These are phyloP conservation scores for Agaricus sinodeliciosus DNA, from an alignment of 768 basidiomycete species.

Conservation along the genomic window DNA sequence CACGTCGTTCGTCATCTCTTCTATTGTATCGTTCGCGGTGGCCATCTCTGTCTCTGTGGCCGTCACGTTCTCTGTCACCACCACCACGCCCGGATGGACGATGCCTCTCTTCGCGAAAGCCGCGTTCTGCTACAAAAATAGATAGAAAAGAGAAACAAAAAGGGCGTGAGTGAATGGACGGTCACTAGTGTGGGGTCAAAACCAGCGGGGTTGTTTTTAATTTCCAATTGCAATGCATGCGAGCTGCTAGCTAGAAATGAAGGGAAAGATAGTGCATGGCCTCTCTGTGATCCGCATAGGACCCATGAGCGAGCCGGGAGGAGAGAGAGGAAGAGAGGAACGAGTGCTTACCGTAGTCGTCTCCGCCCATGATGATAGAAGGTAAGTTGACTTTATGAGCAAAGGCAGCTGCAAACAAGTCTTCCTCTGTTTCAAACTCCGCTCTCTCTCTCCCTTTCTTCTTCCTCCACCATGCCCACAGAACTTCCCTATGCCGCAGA, in stretches of 20 bases:
- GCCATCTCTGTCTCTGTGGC: constrained; percentile 43
- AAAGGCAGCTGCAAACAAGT: constrained; percentile 14
- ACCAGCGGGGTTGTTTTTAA: neutral
- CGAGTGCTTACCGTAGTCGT: constrained; percentile 49
- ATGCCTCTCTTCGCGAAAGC: constrained; percentile 62
- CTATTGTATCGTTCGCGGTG: constrained; percentile 34
- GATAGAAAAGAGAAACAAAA: constrained; percentile 34
- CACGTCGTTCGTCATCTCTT: constrained; percentile 46
- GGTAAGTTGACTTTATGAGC: constrained; percentile 6
- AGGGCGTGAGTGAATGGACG: constrained; percentile 44
- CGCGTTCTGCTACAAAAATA: constrained; percentile 41
- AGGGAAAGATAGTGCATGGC: constrained; percentile 1
- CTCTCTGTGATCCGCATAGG: constrained; percentile 12
- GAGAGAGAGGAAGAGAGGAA: neutral
- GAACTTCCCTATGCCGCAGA: constrained; percentile 96
- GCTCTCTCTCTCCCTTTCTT: constrained; percentile 16
- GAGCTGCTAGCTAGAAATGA: constrained; percentile 10
- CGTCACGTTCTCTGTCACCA: constrained; percentile 44
- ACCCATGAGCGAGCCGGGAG: constrained; percentile 11
- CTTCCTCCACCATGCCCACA: constrained; percentile 44
- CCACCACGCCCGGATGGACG: constrained; percentile 65
- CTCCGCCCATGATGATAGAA: constrained; percentile 32
- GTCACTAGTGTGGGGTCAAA: neutral
- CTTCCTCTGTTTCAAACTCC: constrained; percentile 30
- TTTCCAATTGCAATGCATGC: constrained; percentile 6